Percentiles rank a stretch among this genome's conserved stretches.
These are phyloP conservation scores for Cryphonectria japonica DNA, from an alignment of 2,329 filamentous ascomycete species.

Conservation along the genomic window DNA sequence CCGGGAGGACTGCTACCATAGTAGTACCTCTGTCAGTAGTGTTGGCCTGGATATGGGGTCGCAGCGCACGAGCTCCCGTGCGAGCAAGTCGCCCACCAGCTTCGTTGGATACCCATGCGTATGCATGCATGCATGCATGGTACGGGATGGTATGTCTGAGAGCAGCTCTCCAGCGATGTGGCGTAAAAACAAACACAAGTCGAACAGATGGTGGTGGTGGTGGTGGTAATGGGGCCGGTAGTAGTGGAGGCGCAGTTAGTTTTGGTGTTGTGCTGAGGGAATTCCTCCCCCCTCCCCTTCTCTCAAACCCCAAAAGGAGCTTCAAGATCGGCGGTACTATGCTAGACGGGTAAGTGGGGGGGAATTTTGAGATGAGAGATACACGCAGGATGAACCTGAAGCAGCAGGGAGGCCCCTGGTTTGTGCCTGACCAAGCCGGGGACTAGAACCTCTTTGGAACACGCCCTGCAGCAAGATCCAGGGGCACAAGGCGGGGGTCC, in stretches of 20 bases:
- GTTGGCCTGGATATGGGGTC: neutral
- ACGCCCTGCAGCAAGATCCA: conserved; percentile 10
- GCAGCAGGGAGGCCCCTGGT: neutral
- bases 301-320: neutral
- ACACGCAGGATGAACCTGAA: neutral
- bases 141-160: neutral
- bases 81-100: neutral
- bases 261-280: neutral
- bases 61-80: neutral
- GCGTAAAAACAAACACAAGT: neutral
- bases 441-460: conserved; percentile 8
- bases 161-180: neutral
- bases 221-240: neutral
- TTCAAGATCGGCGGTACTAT: neutral
- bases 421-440: neutral
- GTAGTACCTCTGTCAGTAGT: neutral
- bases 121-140: neutral
- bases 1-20: neutral
- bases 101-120: neutral
- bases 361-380: neutral
- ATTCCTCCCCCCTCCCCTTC: neutral
- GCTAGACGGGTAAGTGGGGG: neutral
- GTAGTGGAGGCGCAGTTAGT: neutral
- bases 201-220: neutral
- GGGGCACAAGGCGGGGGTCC: conserved; percentile 2